These are phyloP conservation scores for Penicillium janthinellum DNA, from an alignment of 2,329 filamentous ascomycete genomes.

Conservation along the genomic window DNA sequence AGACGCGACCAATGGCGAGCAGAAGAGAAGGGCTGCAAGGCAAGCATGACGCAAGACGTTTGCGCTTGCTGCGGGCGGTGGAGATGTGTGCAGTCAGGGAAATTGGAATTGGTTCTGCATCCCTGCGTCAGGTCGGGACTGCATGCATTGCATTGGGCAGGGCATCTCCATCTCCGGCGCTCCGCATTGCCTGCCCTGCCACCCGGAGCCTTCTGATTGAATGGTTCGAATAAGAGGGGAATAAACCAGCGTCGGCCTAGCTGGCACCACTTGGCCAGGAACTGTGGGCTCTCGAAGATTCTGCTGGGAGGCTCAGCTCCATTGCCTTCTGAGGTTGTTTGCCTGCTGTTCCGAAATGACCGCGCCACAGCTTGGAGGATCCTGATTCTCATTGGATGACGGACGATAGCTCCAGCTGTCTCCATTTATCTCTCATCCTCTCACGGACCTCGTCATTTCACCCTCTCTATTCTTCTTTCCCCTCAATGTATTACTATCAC, in stretches of 20 bases:
- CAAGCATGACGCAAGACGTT: conserved; percentile 6
- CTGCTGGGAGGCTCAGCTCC: not conserved
- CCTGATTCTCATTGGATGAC: too few species aligned
- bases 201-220: conserved; percentile 5
- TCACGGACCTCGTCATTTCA: too few species aligned
- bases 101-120: conserved; percentile 2
- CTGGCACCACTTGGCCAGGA: not conserved
- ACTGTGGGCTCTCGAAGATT: too few species aligned
- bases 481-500: too few species aligned
- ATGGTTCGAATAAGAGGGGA: not conserved
- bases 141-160: conserved; percentile 14
- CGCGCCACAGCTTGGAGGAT: too few species aligned
- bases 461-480: too few species aligned
- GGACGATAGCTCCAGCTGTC: too few species aligned
- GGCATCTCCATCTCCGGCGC: conserved; percentile 5
- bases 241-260: not conserved
- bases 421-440: too few species aligned
- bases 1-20: not conserved
- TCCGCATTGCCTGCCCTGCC: conserved; percentile 6
- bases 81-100: conserved; percentile 3
- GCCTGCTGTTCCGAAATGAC: too few species aligned
- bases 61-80: conserved; percentile 12
- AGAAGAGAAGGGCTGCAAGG: not conserved
- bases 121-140: conserved; percentile 15
- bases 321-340: not conserved